Evolutionary conservation across 208 protist species (phyloP).

Genomic region (Blastocrithidia nonstop): DNA sequence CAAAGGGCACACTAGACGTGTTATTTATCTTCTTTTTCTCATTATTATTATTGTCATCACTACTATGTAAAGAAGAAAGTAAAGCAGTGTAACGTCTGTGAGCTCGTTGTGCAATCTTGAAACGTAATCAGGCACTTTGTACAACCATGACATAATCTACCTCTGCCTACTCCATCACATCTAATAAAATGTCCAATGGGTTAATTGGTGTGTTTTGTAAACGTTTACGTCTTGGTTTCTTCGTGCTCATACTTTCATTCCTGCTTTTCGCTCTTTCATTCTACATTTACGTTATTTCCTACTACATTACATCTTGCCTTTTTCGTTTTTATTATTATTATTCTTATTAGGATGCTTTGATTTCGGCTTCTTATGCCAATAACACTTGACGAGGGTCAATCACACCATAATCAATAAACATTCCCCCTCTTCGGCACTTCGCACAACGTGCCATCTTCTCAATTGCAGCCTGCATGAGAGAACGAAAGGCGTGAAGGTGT

Average conservation of each 20-base stretch:
- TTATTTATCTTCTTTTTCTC: too few species aligned
- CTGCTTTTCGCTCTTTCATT: background rate
- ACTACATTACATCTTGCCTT: background rate
- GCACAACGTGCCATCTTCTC: constrained; percentile 39
- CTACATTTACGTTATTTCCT: background rate
- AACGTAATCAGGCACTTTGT: constrained; percentile 42
- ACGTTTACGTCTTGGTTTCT: background rate
- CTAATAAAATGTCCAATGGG: constrained; percentile 36
- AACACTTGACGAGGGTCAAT: constrained; percentile 16
- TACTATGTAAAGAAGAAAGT: too few species aligned
- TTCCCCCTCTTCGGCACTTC: constrained; percentile 39
- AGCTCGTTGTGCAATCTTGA: constrained; percentile 41
- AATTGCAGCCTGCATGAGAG: constrained; percentile 12
- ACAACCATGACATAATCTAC: constrained; percentile 60
- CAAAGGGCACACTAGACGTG: constrained; percentile 7
- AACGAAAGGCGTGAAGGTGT: constrained; percentile 18
- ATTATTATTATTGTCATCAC: too few species aligned
- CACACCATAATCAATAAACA: constrained; percentile 59
- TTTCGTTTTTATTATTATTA: constrained; percentile 1
- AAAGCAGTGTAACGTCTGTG: constrained; percentile 14
- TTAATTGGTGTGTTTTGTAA: constrained; percentile 7
- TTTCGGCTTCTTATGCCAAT: constrained; percentile 8
- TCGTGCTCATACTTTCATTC: background rate
- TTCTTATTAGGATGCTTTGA: constrained; percentile 3
- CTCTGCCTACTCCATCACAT: constrained; percentile 22